Conservation (phyloP, 2,329 filamentous ascomycete genomes). For the Sphaceloma murrayae region DNA sequence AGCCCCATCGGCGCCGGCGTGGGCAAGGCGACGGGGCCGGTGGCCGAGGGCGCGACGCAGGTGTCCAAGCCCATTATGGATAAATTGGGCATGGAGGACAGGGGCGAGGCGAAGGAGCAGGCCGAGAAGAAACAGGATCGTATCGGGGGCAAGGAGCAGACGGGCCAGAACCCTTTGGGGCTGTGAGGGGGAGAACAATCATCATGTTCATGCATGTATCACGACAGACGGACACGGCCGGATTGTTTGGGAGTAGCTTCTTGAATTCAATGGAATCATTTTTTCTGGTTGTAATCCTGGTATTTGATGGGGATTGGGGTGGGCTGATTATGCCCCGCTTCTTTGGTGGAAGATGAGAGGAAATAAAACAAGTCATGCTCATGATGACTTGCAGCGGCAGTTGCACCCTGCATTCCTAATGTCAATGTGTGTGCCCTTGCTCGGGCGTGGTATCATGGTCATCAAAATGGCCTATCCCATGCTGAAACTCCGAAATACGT, state of each 20-base stretch:
- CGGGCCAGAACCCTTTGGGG: conserved; percentile 29
- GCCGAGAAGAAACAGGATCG: conserved; percentile 24
- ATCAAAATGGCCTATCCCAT: conserved; percentile 1
- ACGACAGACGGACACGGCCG: conserved; percentile 2
- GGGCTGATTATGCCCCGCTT: no score
- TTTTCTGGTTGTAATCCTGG: no score
- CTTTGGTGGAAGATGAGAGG: no score
- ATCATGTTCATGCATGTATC: no score
- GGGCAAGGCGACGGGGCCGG: conserved; percentile 24
- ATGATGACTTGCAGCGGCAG: conserved; percentile 12
- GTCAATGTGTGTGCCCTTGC: no score
- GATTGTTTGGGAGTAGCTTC: no score
- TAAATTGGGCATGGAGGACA: conserved; percentile 20
- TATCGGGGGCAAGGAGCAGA: conserved; percentile 30
- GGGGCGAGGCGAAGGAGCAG: conserved; percentile 21
- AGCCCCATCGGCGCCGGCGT: conserved; percentile 26
- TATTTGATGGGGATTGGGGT: no score
- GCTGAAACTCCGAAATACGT: neutral
- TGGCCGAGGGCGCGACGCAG: conserved; percentile 24
- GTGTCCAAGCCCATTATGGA: conserved; percentile 23
- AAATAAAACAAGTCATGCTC: no score
- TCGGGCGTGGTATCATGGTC: conserved; percentile 10
- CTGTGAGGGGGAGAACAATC: no score
- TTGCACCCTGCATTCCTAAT: conserved; percentile 3
- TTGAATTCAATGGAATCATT: neutral